Conservation (phyloP, 2,329 filamentous ascomycete genomes). For the Aspergillus pseudonomiae region DNA sequence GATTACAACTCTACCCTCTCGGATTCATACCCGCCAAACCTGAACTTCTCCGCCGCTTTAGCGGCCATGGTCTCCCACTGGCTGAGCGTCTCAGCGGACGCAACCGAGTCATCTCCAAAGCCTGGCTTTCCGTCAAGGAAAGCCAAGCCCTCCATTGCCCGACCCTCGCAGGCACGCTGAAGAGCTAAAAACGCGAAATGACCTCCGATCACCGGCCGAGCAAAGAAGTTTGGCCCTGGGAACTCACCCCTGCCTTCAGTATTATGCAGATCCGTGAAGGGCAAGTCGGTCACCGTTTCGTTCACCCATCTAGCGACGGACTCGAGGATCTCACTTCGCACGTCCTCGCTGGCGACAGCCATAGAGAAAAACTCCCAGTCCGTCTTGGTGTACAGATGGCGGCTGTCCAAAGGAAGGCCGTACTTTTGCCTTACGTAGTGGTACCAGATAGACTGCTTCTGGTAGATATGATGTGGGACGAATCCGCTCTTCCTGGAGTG, state of each 20-base stretch:
- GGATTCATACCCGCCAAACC: slow-evolving; percentile 17
- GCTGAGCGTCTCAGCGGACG: slow-evolving; percentile 16
- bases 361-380: slow-evolving; percentile 93
- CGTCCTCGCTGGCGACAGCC: slow-evolving; percentile 70
- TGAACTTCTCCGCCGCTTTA: slow-evolving; percentile 27
- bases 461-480: slow-evolving; percentile 75
- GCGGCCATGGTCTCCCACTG: slow-evolving; percentile 28
- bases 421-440: slow-evolving; percentile 76
- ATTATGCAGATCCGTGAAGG: slow-evolving; percentile 80
- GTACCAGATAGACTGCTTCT: slow-evolving; percentile 81
- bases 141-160: slow-evolving; percentile 61
- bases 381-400: slow-evolving; percentile 83
- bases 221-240: slow-evolving; percentile 75
- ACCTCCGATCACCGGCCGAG: slow-evolving; percentile 79
- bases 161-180: slow-evolving; percentile 75
- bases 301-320: slow-evolving; percentile 80
- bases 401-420: slow-evolving; percentile 78
- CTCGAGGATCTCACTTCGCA: slow-evolving; percentile 71
- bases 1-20: slow-evolving; percentile 29
- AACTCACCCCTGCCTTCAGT: slow-evolving; percentile 78
- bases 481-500: slow-evolving; percentile 53
- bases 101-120: slow-evolving; percentile 15
- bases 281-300: slow-evolving; percentile 74
- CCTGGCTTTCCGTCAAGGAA: slow-evolving; percentile 45
- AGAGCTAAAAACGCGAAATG: slow-evolving; percentile 86